These are phyloP conservation scores for Marasmius tenuissimus DNA, from an alignment of 1,284 basidiomycete genomes.

Conservation along the genomic window DNA sequence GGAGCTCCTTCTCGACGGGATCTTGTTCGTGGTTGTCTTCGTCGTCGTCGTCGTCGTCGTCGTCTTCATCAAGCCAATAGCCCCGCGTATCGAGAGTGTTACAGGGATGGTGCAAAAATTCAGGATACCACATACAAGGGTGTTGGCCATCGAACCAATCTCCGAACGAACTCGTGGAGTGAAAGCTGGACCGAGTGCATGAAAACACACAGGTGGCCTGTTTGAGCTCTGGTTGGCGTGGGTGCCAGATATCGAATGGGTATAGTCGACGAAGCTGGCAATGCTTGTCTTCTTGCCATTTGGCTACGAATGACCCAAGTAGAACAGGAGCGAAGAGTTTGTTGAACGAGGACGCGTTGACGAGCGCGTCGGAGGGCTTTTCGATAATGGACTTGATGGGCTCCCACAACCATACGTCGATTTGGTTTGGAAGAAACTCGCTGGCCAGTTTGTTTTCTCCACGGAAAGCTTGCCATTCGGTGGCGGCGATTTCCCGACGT, in stretches of 20 bases:
- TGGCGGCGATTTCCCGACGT: conserved; percentile 20
- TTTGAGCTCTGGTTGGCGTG: conserved; percentile 3
- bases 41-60: background rate
- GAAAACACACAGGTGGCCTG: conserved; percentile 21
- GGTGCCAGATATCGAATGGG: background rate
- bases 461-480: conserved; percentile 24
- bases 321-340: conserved; percentile 7
- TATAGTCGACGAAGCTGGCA: background rate
- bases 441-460: conserved; percentile 10
- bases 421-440: conserved; percentile 24
- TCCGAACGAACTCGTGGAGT: conserved; percentile 1
- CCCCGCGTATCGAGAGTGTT: conserved; percentile 16
- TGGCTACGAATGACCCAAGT: conserved; percentile 7
- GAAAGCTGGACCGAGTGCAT: conserved; percentile 12
- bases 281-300: conserved; percentile 14
- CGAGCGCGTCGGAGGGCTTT: conserved; percentile 8
- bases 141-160: conserved; percentile 14
- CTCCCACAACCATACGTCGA: conserved; percentile 25
- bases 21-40: background rate
- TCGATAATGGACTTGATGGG: conserved; percentile 16
- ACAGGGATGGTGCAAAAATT: conserved; percentile 33
- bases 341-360: background rate
- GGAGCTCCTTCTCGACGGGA: background rate
- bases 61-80: background rate
- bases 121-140: conserved; percentile 20